Evolutionary conservation across 2,329 filamentous ascomycete genomes (phyloP).

Genomic region (Pezicula radicicola): DNA sequence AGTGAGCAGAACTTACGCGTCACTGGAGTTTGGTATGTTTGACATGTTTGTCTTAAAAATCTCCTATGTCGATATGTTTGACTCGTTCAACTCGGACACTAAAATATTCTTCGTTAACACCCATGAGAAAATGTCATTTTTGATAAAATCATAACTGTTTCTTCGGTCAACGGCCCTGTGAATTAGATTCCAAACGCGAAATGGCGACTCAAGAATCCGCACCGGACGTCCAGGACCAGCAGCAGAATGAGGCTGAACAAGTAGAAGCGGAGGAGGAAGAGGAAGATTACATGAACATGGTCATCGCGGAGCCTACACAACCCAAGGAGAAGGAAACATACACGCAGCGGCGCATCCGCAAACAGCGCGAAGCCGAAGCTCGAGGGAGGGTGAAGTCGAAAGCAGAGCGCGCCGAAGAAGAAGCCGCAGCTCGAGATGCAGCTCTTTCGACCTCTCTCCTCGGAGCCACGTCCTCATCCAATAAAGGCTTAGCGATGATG

Average conservation of each 20-base stretch:
- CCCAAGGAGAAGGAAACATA: conserved; percentile 55
- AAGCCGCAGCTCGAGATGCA: conserved; percentile 67
- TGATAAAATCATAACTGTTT: not conserved
- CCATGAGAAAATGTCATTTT: no score
- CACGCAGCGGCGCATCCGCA: conserved; percentile 45
- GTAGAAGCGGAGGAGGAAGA: conserved; percentile 42
- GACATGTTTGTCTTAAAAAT: conserved; percentile 21
- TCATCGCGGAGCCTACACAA: conserved; percentile 64
- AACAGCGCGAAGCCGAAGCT: conserved; percentile 60
- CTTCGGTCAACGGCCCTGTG: not conserved
- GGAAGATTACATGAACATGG: conserved; percentile 98
- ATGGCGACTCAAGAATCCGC: conserved; percentile 16
- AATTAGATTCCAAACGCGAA: not conserved
- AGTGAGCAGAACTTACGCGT: conserved; percentile 9
- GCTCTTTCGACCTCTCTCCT: conserved; percentile 75
- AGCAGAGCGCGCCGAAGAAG: conserved; percentile 74
- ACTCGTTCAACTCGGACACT: not conserved
- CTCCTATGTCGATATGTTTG: conserved; percentile 17
- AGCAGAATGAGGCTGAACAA: conserved; percentile 76
- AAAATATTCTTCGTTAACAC: not conserved
- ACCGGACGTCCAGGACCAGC: conserved; percentile 21
- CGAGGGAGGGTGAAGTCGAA: conserved; percentile 74
- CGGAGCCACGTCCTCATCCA: conserved; percentile 53
- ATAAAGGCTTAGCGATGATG: conserved; percentile 96
- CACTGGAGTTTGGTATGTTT: conserved; percentile 24